Base-by-base conservation (phyloP, 2,329 filamentous ascomycete species). In the Neopestalotiopsis sp. region DNA sequence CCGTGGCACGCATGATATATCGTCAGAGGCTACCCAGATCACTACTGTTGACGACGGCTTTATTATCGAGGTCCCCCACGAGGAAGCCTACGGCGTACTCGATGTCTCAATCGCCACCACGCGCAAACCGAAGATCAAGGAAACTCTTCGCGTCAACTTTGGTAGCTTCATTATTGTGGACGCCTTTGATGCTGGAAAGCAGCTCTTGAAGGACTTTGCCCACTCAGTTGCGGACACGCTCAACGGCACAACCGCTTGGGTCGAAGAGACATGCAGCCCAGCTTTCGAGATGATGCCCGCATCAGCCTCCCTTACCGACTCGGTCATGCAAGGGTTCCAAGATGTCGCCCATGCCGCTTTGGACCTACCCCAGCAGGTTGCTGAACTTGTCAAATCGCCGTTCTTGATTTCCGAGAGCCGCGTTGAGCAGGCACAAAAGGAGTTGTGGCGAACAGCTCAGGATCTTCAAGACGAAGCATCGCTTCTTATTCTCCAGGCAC, bases 101-200 rank as follows among this genome's bases (percentile, higher is more conserved):
- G 87, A 87, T 66, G 82, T 92, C 59, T 85, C 86, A 2, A 83
- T 92, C 45, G 81, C 85, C 67, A 89, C 89, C 1, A 88, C 83
- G 14, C 87, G 84, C 67, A 87, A 86, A 70, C 90, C 90, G 30
- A 87, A 84, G 76, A 83, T 91, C 71, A 88, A 88, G 73, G 88
- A 91, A 78, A 86, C 85, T 0, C 88, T 91, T 75, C 84, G 85
- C 52, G 79, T 91, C 38, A 85, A 90, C 75, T 89, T 91, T 76
- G 87, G 88, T 61, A 84, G 80, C 75, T 80, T 83, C 28, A 77
- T 82, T 17, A 76, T 87, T 57, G 80, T 79, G 13, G 82, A 83
- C 52, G 82, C 81, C 14, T 71, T 85, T 5, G 84, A 85, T 67
- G 80, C 79, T 7, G 83, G 84, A 24, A 81, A 80, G 69, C 75